Evolutionary conservation across 148 eudicot genomes (phyloP).

Genomic region (Vaccinium corymbosum): DNA sequence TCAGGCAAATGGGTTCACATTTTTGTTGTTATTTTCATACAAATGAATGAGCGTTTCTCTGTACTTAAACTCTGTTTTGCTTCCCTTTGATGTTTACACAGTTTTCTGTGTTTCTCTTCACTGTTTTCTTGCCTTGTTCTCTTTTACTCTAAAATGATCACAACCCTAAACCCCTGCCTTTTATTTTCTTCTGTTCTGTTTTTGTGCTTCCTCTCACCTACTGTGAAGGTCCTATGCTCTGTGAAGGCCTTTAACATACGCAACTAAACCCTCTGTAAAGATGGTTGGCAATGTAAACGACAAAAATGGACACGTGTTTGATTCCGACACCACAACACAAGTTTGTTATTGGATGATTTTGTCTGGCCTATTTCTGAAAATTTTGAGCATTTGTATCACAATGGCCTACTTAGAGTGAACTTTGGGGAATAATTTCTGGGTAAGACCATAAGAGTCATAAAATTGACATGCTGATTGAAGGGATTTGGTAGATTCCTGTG

Average conservation of each 20-base stretch:
- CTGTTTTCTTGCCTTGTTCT: not conserved
- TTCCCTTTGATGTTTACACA: not conserved
- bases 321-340: not conserved
- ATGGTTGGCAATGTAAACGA: too few species aligned
- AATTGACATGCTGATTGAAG: not conserved
- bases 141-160: not conserved
- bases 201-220: not conserved
- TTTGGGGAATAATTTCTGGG: not conserved
- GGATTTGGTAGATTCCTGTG: not conserved
- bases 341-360: not conserved
- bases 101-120: not conserved
- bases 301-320: not conserved
- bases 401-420: not conserved
- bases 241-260: too few species aligned
- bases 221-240: not conserved
- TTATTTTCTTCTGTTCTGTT: constrained; percentile 12
- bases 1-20: constrained; percentile 37
- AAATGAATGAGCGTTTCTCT: not conserved
- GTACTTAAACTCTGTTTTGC: not conserved
- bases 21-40: not conserved
- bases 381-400: not conserved
- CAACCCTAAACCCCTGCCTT: not conserved
- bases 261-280: too few species aligned
- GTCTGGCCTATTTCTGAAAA: not conserved
- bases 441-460: not conserved